phyloP scores from a whole-genome alignment of 495 filamentous ascomycete species.

The Aspergillus nidulans region DNA sequence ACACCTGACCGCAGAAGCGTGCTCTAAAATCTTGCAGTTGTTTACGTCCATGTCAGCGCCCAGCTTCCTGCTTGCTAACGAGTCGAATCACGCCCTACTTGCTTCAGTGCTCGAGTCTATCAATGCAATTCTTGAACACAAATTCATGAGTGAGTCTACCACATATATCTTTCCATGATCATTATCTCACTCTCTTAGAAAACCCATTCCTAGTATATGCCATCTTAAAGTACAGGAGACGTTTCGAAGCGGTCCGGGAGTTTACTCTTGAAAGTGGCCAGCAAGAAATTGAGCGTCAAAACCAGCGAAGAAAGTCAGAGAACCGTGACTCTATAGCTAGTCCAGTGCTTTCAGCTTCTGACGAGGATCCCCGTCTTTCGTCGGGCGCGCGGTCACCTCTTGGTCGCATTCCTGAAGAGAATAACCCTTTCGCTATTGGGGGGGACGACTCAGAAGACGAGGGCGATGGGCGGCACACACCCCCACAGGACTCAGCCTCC shows the following conservation, averaged over 20 bases:
- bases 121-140: constrained; percentile 88
- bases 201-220: constrained; percentile 82
- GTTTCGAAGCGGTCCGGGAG: constrained; percentile 81
- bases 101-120: constrained; percentile 83
- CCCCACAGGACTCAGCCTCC: constrained; percentile 66
- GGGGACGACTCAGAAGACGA: constrained; percentile 82
- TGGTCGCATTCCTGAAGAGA: constrained; percentile 77
- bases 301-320: constrained; percentile 68
- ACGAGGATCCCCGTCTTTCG: constrained; percentile 68
- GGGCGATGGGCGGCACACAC: constrained; percentile 59
- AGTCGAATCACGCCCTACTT: constrained; percentile 81
- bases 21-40: constrained; percentile 79
- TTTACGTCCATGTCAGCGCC: constrained; percentile 95
- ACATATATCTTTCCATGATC: not conserved
- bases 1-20: constrained; percentile 66
- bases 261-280: constrained; percentile 96
- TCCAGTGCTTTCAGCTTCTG: constrained; percentile 50
- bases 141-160: constrained; percentile 65
- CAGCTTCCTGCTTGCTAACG: constrained; percentile 90
- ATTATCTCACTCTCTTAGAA: constrained; percentile 38
- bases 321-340: constrained; percentile 31
- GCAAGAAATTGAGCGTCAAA: constrained; percentile 83
- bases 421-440: constrained; percentile 77
- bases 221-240: constrained; percentile 71
- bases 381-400: constrained; percentile 57